Evolutionary conservation across 768 basidiomycete species (phyloP), one percentile per base, ranked within the genome.

Genomic region (Cystoderma amianthinum): DNA sequence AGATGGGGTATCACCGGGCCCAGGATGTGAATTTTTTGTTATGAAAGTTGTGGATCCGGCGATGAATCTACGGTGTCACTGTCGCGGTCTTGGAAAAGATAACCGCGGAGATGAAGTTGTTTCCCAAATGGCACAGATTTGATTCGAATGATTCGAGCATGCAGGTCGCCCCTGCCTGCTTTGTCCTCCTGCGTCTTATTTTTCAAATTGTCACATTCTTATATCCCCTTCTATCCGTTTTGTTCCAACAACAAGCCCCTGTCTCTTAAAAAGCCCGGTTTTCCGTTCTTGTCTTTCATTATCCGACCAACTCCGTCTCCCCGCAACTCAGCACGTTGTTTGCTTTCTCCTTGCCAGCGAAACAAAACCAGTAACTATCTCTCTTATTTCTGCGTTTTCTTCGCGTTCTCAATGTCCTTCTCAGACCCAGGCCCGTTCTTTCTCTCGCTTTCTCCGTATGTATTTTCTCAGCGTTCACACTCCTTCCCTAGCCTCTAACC

Each of bases 31-130:
- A n/a, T n/a, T n/a, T n/a, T n/a, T n/a, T 28, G 25, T 28, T 28
- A 28, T 7, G 25, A 7, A 28, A n/a, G 25, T 7, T n/a, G n/a
- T 28, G 25, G 7, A 28, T n/a, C n/a, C n/a, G 7, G n/a, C 25
- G n/a, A 28, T 28, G 25, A 28, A 28, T 28, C 25, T 28, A n/a
- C 25, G 25, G 25, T 28, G 25, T 7, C n/a, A n/a, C n/a, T n/a
- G n/a, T n/a, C n/a, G n/a, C n/a, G n/a, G n/a, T n/a, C n/a, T 28
- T 28, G 25, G 25, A n/a, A 7, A n/a, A 28, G n/a, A 28, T 28
- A 28, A 28, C 48, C 48, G 21, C 53, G 61, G 50, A 49, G 54
- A 18, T 45, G 21, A 38, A 15, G 37, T 40, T 28, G 23, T 36
- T 32, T 17, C 19, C 37, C 20, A 44, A 49, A 21, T 10, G 28